Evolutionary conservation across 495 filamentous ascomycete species (phyloP).

Genomic region (Choiromyces venosus): DNA sequence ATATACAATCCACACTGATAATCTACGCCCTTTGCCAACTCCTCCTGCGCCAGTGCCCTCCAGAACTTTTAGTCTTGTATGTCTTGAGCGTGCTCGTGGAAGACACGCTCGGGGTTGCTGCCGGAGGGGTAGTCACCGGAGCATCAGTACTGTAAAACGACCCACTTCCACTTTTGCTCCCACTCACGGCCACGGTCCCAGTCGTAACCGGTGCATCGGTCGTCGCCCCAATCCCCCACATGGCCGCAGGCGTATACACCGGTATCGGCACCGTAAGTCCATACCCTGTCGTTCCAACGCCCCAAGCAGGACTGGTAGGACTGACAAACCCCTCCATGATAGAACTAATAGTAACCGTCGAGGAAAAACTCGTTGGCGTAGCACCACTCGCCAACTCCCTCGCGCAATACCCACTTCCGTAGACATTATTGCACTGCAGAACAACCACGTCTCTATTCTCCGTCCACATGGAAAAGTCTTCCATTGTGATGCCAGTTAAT

Average conservation of each 20-base stretch:
- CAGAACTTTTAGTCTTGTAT: no score
- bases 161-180: no score
- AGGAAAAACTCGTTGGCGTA: constrained; percentile 19
- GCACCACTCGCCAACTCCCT: constrained; percentile 6
- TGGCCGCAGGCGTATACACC: constrained; percentile 27
- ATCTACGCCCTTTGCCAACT: not conserved
- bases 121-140: not conserved
- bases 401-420: constrained; percentile 49
- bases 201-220: not conserved
- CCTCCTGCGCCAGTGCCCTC: not conserved
- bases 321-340: constrained; percentile 16
- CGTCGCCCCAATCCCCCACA: constrained; percentile 8
- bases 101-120: not conserved
- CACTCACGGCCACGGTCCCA: no score
- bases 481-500: constrained; percentile 52
- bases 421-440: constrained; percentile 51
- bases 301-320: constrained; percentile 29
- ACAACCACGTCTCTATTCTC: constrained; percentile 47
- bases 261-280: constrained; percentile 29
- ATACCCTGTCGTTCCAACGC: constrained; percentile 23
- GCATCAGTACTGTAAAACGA: no score
- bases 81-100: not conserved
- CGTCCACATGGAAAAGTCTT: constrained; percentile 59
- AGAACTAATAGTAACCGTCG: constrained; percentile 18
- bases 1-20: not conserved